phyloP scores from a whole-genome alignment of 257 asterid genomes.

The Primulina eburnea region DNA sequence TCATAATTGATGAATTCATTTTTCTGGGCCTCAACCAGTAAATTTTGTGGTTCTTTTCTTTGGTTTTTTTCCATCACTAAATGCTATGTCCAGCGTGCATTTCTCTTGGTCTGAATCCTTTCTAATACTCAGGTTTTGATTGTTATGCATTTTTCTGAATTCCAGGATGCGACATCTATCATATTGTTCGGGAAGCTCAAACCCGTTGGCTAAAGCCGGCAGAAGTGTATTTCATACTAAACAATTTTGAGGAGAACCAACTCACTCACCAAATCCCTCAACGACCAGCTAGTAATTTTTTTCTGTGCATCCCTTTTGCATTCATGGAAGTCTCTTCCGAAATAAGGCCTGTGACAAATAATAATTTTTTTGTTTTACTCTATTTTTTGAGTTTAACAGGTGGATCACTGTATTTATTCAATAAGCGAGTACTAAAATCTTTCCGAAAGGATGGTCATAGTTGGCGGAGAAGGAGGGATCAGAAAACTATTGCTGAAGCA shows the following conservation, averaged over 20 bases:
- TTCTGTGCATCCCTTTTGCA: slow-evolving; percentile 14
- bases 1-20: background rate
- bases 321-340: slow-evolving; percentile 10
- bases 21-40: background rate
- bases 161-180: slow-evolving; percentile 60
- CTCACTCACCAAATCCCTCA: slow-evolving; percentile 69
- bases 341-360: slow-evolving; percentile 11
- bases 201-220: slow-evolving; percentile 89
- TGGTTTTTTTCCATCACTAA: background rate
- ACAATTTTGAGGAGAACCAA: slow-evolving; percentile 68
- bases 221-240: slow-evolving; percentile 70
- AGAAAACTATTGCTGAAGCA: slow-evolving; percentile 87
- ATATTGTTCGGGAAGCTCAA: slow-evolving; percentile 78
- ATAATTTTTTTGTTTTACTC: slow-evolving; percentile 18
- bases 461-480: slow-evolving; percentile 94
- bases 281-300: slow-evolving; percentile 59
- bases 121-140: slow-evolving; percentile 4
- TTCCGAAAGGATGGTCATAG: slow-evolving; percentile 94
- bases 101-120: slow-evolving; percentile 8
- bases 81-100: background rate
- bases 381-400: slow-evolving; percentile 41
- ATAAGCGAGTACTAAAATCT: slow-evolving; percentile 74
- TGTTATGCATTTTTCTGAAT: slow-evolving; percentile 8
- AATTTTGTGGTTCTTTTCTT: background rate
- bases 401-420: slow-evolving; percentile 75